Conservation (phyloP, 2,329 filamentous ascomycete genomes). For the Elsinoe batatas region DNA sequence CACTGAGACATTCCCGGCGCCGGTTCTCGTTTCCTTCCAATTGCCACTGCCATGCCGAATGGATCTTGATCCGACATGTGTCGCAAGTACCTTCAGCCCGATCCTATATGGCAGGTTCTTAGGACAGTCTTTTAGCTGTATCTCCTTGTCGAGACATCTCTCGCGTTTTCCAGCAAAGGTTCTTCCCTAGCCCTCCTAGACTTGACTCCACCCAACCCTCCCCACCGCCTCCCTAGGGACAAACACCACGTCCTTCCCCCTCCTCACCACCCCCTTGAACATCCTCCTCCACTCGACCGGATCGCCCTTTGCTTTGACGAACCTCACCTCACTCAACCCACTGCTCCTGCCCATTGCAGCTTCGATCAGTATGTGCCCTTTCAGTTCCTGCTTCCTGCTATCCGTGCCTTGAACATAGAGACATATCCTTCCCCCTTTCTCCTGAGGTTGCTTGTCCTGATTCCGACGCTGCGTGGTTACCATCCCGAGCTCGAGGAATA, state of each 20-base stretch:
- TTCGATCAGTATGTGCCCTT: constrained; percentile 67
- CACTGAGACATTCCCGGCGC: too few species aligned
- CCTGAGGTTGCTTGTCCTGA: constrained; percentile 16
- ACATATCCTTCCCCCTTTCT: constrained; percentile 44
- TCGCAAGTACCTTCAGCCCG: too few species aligned
- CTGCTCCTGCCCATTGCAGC: constrained; percentile 36
- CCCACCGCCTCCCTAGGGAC: constrained; percentile 20
- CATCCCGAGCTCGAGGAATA: constrained; percentile 76
- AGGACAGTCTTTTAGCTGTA: too few species aligned
- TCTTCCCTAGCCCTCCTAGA: constrained; percentile 1
- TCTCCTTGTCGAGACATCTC: too few species aligned
- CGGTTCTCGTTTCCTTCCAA: too few species aligned
- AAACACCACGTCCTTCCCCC: constrained; percentile 76
- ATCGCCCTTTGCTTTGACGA: constrained; percentile 91
- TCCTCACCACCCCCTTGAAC: constrained; percentile 87
- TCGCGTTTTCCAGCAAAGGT: too few species aligned
- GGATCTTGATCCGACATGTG: too few species aligned
- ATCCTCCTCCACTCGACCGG: constrained; percentile 92
- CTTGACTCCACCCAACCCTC: constrained; percentile 6
- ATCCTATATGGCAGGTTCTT: too few species aligned
- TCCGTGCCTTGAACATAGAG: constrained; percentile 69
- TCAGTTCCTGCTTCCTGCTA: constrained; percentile 59
- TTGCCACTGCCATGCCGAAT: too few species aligned
- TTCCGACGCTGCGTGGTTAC: constrained; percentile 46
- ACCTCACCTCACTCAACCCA: constrained; percentile 67